Evolutionary conservation across 768 basidiomycete genomes (phyloP).

Genomic region (Galerina marginata): DNA sequence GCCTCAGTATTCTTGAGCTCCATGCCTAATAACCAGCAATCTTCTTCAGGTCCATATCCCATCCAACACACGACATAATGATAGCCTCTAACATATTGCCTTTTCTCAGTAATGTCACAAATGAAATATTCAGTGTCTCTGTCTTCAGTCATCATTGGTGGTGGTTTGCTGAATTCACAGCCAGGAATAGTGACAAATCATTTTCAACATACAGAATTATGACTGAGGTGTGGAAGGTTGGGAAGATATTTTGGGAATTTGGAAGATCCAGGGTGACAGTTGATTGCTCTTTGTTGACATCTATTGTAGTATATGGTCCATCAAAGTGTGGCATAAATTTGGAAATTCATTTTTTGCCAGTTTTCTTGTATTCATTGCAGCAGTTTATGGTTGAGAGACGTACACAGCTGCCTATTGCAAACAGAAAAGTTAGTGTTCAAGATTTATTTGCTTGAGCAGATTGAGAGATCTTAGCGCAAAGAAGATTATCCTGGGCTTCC

Average conservation of each 20-base stretch:
- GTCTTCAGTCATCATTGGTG: slow-evolving; percentile 24
- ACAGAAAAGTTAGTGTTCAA: neutral
- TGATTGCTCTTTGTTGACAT: slow-evolving; percentile 19
- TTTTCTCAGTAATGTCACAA: slow-evolving; percentile 31
- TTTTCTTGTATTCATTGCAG: slow-evolving; percentile 27
- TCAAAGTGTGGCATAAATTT: slow-evolving; percentile 46
- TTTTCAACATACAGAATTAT: slow-evolving; percentile 30
- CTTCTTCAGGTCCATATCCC: slow-evolving; percentile 29
- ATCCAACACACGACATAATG: slow-evolving; percentile 36
- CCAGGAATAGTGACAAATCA: slow-evolving; percentile 34
- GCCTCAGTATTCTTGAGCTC: slow-evolving; percentile 29
- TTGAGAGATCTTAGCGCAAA: slow-evolving; percentile 21
- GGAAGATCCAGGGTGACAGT: slow-evolving; percentile 29
- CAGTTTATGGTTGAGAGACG: slow-evolving; percentile 34
- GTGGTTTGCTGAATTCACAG: slow-evolving; percentile 21
- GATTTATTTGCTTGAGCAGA: slow-evolving; percentile 14
- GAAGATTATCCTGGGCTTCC: slow-evolving; percentile 31
- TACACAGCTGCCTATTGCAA: slow-evolving; percentile 10
- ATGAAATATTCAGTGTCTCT: slow-evolving; percentile 29
- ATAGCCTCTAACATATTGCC: slow-evolving; percentile 22
- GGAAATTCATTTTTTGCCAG: slow-evolving; percentile 26
- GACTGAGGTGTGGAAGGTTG: slow-evolving; percentile 38
- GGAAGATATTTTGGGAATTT: slow-evolving; percentile 24
- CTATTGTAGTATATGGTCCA: slow-evolving; percentile 31
- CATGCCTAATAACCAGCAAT: slow-evolving; percentile 32